These are phyloP conservation scores for Candida takata DNA, from an alignment of 805 yeast species.

Conservation along the genomic window DNA sequence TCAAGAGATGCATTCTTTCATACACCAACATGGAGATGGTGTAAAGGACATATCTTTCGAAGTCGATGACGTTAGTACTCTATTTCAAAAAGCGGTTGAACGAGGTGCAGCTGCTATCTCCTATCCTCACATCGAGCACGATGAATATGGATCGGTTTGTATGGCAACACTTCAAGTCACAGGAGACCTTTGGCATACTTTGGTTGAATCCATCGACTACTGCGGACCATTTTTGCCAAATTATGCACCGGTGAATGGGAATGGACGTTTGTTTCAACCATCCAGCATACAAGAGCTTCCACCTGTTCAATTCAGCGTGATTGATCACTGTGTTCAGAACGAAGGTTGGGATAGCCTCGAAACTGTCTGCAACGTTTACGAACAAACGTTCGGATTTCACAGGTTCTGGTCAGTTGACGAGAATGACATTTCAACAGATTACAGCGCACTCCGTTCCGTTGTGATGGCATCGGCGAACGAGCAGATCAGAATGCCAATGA, in stretches of 20 bases:
- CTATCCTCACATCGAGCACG: slow-evolving; percentile 28
- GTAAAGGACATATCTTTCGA: slow-evolving; percentile 69
- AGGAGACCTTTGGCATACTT: slow-evolving; percentile 67
- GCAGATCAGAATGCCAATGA: slow-evolving; percentile 69
- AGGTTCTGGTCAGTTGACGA: slow-evolving; percentile 85
- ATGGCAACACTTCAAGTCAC: slow-evolving; percentile 45
- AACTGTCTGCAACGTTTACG: slow-evolving; percentile 51
- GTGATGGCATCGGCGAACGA: slow-evolving; percentile 72
- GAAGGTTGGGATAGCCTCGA: slow-evolving; percentile 65
- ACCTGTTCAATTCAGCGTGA: slow-evolving; percentile 32
- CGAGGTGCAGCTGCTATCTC: slow-evolving; percentile 44
- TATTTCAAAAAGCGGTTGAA: slow-evolving; percentile 39
- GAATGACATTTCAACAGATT: slow-evolving; percentile 59
- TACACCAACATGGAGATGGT: slow-evolving; percentile 64
- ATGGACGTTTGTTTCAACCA: slow-evolving; percentile 1
- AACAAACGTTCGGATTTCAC: slow-evolving; percentile 62
- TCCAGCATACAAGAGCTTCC: slow-evolving; percentile 21
- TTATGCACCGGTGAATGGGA: slow-evolving; percentile 19
- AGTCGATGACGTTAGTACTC: slow-evolving; percentile 44
- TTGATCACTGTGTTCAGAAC: slow-evolving; percentile 83
- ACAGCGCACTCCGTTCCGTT: slow-evolving; percentile 61
- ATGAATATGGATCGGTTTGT: slow-evolving; percentile 43
- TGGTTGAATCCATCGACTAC: slow-evolving; percentile 38
- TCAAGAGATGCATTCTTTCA: slow-evolving; percentile 37
- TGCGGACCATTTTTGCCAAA: slow-evolving; percentile 47